phyloP scores from a whole-genome alignment of 75 land plant species.

The Sequoiadendron giganteum region DNA sequence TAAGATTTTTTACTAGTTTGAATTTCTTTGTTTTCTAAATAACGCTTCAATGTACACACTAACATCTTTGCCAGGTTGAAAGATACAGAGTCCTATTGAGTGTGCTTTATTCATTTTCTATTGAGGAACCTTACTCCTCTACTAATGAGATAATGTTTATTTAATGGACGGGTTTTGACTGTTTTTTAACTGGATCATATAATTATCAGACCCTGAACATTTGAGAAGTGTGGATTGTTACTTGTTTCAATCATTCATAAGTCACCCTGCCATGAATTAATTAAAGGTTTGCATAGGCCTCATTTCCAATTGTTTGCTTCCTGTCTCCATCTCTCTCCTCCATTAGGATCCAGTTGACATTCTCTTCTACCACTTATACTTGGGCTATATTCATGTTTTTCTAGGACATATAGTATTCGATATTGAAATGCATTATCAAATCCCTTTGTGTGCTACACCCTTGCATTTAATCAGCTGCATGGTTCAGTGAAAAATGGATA shows the following conservation, averaged over 20 bases:
- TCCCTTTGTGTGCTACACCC: no score
- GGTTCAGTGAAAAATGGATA: no score
- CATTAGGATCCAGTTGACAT: no score
- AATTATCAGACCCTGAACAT: no score
- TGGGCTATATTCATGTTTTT: background rate
- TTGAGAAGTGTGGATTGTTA: no score
- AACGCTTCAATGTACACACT: background rate
- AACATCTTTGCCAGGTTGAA: background rate
- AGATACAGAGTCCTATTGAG: background rate
- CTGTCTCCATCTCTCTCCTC: no score
- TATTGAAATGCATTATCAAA: background rate
- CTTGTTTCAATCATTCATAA: background rate
- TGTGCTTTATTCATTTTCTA: background rate
- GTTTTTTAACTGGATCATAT: no score
- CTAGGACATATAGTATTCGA: no score
- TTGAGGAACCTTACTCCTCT: background rate
- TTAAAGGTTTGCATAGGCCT: background rate
- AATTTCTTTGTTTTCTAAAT: background rate
- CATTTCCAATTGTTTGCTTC: no score
- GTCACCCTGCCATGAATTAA: background rate
- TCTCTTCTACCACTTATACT: no score
- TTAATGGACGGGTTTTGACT: no score
- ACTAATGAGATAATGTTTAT: background rate
- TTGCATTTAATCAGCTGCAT: no score
- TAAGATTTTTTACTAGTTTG: constrained; percentile 11